Percentiles rank a stretch among this genome's conserved stretches.
phyloP scores from a whole-genome alignment of 208 protist genomes.

The Lotmaria passim region DNA sequence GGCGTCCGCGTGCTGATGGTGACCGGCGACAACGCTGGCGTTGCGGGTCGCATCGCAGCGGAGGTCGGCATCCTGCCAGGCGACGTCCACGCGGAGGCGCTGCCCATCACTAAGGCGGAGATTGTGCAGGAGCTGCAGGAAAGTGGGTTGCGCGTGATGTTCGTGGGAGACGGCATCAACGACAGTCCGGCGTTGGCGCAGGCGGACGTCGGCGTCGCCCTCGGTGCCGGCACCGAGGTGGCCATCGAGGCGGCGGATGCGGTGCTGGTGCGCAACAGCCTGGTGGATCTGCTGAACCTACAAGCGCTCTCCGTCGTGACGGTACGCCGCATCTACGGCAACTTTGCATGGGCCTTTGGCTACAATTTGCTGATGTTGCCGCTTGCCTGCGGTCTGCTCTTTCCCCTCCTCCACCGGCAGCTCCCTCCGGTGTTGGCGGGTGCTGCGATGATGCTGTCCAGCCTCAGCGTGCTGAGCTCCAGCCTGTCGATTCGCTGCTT shows the following conservation, averaged over 20 bases:
- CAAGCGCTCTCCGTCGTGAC: constrained; percentile 62
- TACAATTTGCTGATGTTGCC: constrained; percentile 92
- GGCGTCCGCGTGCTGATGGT: constrained; percentile 74
- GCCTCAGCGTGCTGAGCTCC: constrained; percentile 77
- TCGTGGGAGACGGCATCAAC: constrained; percentile 93
- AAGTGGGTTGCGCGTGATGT: constrained; percentile 56
- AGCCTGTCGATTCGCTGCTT: constrained; percentile 83
- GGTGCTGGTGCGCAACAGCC: constrained; percentile 77
- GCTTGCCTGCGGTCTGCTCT: constrained; percentile 78
- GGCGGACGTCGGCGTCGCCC: constrained; percentile 86
- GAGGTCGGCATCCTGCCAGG: constrained; percentile 74
- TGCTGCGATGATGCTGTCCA: constrained; percentile 80
- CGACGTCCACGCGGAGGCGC: constrained; percentile 78
- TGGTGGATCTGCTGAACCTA: constrained; percentile 80
- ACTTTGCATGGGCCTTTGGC: constrained; percentile 90
- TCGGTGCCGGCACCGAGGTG: constrained; percentile 86
- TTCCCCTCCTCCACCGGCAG: constrained; percentile 64
- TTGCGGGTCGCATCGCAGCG: constrained; percentile 64
- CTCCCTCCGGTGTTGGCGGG: constrained; percentile 77
- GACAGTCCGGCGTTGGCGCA: constrained; percentile 88
- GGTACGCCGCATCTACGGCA: constrained; percentile 82
- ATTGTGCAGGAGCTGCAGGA: constrained; percentile 82
- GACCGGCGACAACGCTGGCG: constrained; percentile 80
- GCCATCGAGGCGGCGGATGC: constrained; percentile 86
- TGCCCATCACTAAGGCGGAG: constrained; percentile 83